phyloP scores from a whole-genome alignment of 192 early-diverging fungal species.

The Polychytrium aggregatum region DNA sequence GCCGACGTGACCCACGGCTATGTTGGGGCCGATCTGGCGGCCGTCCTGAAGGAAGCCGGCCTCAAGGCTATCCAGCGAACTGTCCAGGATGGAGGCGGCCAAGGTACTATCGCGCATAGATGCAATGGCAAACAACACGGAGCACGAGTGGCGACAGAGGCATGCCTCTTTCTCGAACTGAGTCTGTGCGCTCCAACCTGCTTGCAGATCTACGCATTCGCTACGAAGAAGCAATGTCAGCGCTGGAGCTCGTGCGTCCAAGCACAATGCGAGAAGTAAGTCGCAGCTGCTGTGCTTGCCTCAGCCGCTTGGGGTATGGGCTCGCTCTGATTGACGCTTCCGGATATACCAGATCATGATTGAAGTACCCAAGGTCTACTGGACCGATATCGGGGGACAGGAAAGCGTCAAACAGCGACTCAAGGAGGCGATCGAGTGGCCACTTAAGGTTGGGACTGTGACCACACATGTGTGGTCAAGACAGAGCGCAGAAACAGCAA shows the following conservation, averaged over 20 bases:
- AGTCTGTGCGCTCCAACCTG: too few relatives aligned
- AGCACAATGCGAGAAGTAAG: constrained; percentile 75
- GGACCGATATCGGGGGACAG: constrained; percentile 94
- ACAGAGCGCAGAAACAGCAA: too few relatives aligned
- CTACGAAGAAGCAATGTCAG: constrained; percentile 40
- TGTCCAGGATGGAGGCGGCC: background rate
- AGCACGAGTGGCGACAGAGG: too few relatives aligned
- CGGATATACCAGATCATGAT: constrained; percentile 69
- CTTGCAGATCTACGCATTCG: constrained; percentile 29
- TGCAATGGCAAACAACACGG: too few relatives aligned
- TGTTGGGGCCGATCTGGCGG: constrained; percentile 94
- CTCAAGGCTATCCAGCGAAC: constrained; percentile 53
- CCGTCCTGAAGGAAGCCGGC: constrained; percentile 78
- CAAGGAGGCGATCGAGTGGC: constrained; percentile 97
- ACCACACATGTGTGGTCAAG: too few relatives aligned
- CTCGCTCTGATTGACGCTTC: too few relatives aligned
- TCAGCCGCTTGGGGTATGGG: background rate
- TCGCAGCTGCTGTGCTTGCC: background rate
- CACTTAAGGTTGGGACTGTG: constrained; percentile 55
- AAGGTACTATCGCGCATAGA: too few relatives aligned
- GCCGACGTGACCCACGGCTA: constrained; percentile 76
- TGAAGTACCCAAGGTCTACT: constrained; percentile 86
- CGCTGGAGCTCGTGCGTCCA: constrained; percentile 37
- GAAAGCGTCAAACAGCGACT: constrained; percentile 79
- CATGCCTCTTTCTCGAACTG: too few relatives aligned